phyloP scores from a whole-genome alignment of 805 yeast species.

The Debaryomyces maramus region DNA sequence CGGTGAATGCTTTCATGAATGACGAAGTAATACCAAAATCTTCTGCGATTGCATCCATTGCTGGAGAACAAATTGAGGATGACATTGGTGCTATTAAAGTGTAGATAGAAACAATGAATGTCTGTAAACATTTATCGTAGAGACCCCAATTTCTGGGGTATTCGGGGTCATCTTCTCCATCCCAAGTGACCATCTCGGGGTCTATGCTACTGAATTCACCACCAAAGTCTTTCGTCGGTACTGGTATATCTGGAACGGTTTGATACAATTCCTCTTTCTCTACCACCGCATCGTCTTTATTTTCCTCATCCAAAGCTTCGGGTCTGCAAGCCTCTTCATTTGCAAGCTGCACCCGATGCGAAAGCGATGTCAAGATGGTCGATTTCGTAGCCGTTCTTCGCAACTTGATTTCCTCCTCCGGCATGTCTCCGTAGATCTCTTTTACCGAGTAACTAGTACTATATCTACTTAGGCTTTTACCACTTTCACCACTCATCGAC shows the following conservation, averaged over 20 bases:
- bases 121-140: constrained; percentile 41
- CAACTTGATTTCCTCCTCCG: constrained; percentile 36
- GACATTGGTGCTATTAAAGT: constrained; percentile 62
- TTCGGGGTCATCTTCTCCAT: constrained; percentile 57
- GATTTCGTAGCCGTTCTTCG: constrained; percentile 45
- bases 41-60: constrained; percentile 47
- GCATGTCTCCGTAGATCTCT: constrained; percentile 43
- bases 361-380: constrained; percentile 42
- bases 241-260: constrained; percentile 26
- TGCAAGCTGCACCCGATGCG: constrained; percentile 19
- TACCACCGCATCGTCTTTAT: constrained; percentile 9
- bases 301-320: constrained; percentile 4
- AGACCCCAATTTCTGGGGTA: constrained; percentile 66
- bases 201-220: constrained; percentile 54
- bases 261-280: constrained; percentile 8
- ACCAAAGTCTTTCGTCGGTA: constrained; percentile 46
- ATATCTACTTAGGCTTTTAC: constrained; percentile 6
- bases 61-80: constrained; percentile 64
- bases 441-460: constrained; percentile 25
- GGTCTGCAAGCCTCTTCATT: constrained; percentile 11
- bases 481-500: background rate
- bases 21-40: constrained; percentile 43
- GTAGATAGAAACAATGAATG: constrained; percentile 51
- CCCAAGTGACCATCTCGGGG: constrained; percentile 71
- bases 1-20: constrained; percentile 51